Conservation (phyloP, 306 rosid genomes). For the Gastrolobium villosum region DNA sequence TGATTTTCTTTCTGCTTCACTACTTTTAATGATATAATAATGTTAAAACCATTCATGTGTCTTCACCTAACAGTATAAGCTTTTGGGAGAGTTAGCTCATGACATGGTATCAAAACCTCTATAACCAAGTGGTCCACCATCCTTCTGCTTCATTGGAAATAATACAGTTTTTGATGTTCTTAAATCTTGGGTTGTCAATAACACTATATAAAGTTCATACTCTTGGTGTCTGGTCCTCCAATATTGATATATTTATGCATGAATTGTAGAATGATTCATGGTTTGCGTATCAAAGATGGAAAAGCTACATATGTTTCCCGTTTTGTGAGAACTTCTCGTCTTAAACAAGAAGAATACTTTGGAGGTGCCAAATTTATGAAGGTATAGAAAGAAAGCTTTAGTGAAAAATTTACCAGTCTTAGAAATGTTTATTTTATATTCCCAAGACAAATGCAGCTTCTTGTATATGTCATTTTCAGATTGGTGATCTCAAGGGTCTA, state of each 20-base stretch:
- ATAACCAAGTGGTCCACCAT: too few relatives aligned
- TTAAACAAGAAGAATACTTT: constrained; percentile 92
- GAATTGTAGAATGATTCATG: constrained; percentile 90
- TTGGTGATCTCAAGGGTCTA: constrained; percentile 92
- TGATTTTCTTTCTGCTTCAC: background rate
- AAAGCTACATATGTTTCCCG: constrained; percentile 92
- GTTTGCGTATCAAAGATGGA: constrained; percentile 94
- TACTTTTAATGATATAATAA: background rate
- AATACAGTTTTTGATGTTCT: constrained; percentile 17
- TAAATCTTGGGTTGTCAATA: background rate
- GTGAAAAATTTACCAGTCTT: constrained; percentile 16
- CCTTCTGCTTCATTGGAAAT: background rate
- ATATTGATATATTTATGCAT: constrained; percentile 32
- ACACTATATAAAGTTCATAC: constrained; percentile 16
- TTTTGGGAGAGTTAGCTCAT: background rate
- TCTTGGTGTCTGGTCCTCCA: constrained; percentile 22
- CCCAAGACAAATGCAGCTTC: constrained; percentile 26
- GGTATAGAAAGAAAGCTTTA: constrained; percentile 53
- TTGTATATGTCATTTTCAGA: constrained; percentile 55
- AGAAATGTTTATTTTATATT: constrained; percentile 39
- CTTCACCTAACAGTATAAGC: background rate
- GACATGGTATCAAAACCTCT: background rate
- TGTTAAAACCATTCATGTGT: background rate
- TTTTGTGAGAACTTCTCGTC: constrained; percentile 80
- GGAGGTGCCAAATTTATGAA: constrained; percentile 90